A percentile compares a stretch with the other conserved stretches of the same genome.
These are phyloP conservation scores for Phytopythium delawarense DNA, from an alignment of 352 stramenopile species.

Conservation along the genomic window DNA sequence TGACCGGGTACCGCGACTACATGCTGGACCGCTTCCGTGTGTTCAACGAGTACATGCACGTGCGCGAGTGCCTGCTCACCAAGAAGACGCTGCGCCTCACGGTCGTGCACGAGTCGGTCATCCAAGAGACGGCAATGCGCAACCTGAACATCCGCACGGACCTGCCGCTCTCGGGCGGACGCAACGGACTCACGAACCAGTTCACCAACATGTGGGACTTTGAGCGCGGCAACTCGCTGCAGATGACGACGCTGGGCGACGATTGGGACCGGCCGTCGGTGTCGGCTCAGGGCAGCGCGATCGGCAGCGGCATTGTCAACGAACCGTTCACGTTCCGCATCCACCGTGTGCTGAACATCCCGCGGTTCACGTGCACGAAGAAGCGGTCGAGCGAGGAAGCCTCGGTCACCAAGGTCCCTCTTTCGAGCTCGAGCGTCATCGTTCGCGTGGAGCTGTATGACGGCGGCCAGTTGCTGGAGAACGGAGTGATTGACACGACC, in stretches of 20 bases:
- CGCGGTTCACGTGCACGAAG: conserved; percentile 54
- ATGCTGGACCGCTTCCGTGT: conserved; percentile 80
- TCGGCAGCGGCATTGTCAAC: conserved; percentile 54
- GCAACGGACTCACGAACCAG: conserved; percentile 33
- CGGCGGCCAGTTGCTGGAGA: conserved; percentile 64
- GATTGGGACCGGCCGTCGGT: conserved; percentile 57
- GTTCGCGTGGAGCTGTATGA: conserved; percentile 79
- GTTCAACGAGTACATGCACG: conserved; percentile 87
- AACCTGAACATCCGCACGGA: conserved; percentile 73
- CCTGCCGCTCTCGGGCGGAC: conserved; percentile 22
- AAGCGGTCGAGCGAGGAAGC: conserved; percentile 75
- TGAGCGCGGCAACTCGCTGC: conserved; percentile 49
- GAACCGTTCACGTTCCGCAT: conserved; percentile 70
- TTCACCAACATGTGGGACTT: conserved; percentile 55
- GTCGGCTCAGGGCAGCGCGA: conserved; percentile 13
- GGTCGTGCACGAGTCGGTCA: conserved; percentile 82
- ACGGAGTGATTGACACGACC: conserved; percentile 56
- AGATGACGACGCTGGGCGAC: conserved; percentile 71
- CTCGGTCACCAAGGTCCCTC: conserved; percentile 32
- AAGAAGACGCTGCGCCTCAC: conserved; percentile 86
- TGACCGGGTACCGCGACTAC: conserved; percentile 83
- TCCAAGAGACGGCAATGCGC: conserved; percentile 77
- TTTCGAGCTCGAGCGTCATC: conserved; percentile 63
- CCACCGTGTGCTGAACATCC: conserved; percentile 81
- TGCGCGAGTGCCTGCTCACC: conserved; percentile 79